Percentiles rank a stretch among this genome's conserved stretches.
Evolutionary conservation across 73 alveolate genomes (phyloP).

Genomic region (Paramecium biaurelia): DNA sequence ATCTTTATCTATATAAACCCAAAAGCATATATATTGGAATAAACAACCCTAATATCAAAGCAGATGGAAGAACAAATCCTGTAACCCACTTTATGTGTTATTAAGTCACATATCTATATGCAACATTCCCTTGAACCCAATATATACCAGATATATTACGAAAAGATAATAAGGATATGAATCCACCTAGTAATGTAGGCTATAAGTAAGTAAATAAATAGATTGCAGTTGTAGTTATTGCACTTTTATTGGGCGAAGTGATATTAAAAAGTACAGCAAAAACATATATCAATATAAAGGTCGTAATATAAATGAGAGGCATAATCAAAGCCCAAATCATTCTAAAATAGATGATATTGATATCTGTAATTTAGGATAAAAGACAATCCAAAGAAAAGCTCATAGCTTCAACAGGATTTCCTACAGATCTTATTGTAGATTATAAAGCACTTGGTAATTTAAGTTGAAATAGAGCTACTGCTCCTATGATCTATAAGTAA

Average conservation of each 20-base stretch:
- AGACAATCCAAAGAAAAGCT: slow-evolving; percentile 18
- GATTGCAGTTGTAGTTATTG: not conserved
- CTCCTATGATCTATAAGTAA: not conserved
- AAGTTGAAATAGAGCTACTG: not conserved
- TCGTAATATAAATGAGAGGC: not conserved
- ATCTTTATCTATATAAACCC: not conserved
- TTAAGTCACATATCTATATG: not conserved
- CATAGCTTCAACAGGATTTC: slow-evolving; percentile 38
- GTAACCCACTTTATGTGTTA: not conserved
- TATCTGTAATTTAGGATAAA: not conserved
- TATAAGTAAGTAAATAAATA: not conserved
- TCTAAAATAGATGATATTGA: not conserved
- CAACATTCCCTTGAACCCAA: slow-evolving; percentile 35
- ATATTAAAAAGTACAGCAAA: not conserved
- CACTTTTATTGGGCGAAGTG: not conserved
- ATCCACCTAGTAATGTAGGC: not conserved
- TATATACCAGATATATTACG: not conserved
- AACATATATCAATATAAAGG: not conserved
- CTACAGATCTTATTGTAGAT: not conserved
- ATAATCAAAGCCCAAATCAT: not conserved
- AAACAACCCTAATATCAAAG: not conserved
- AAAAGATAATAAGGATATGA: not conserved
- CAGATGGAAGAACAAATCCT: not conserved
- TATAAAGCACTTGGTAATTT: not conserved
- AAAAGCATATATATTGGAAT: not conserved